Conservation (phyloP, 305 asterid genomes). For the Fraxinus angustifolia region DNA sequence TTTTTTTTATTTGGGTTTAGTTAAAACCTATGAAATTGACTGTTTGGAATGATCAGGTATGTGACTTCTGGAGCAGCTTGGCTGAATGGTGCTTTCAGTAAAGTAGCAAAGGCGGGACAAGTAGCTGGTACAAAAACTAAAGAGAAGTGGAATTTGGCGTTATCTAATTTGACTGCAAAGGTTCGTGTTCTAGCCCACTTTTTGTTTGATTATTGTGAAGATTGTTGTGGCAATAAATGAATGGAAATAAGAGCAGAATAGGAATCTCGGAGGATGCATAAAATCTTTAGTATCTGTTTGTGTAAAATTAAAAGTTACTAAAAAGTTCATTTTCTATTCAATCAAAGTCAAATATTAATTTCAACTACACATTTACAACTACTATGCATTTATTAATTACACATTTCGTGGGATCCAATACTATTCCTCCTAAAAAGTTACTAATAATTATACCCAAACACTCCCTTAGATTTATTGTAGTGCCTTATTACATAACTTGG, state of each 20-base stretch:
- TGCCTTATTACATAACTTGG: background rate
- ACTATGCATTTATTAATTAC: background rate
- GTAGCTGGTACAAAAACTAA: constrained; percentile 86
- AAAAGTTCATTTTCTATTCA: background rate
- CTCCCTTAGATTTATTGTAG: background rate
- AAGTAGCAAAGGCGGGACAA: constrained; percentile 84
- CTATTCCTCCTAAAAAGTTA: background rate
- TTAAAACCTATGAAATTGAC: background rate
- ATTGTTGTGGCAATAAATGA: background rate
- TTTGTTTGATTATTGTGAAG: constrained; percentile 3
- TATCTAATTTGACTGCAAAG: constrained; percentile 84
- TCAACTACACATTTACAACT: background rate
- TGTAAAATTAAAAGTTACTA: background rate
- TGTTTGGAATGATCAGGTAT: constrained; percentile 49
- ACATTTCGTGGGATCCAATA: background rate
- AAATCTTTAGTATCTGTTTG: background rate
- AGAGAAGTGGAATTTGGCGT: constrained; percentile 75
- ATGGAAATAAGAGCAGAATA: background rate
- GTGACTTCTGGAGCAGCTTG: constrained; percentile 92
- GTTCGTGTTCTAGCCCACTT: constrained; percentile 29
- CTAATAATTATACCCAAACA: background rate
- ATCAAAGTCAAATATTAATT: background rate
- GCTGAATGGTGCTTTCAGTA: constrained; percentile 86
- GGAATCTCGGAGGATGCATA: background rate
- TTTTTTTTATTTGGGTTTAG: background rate